Base-by-base conservation (phyloP, 83 land plant species). In the Diphasiastrum complanatum region DNA sequence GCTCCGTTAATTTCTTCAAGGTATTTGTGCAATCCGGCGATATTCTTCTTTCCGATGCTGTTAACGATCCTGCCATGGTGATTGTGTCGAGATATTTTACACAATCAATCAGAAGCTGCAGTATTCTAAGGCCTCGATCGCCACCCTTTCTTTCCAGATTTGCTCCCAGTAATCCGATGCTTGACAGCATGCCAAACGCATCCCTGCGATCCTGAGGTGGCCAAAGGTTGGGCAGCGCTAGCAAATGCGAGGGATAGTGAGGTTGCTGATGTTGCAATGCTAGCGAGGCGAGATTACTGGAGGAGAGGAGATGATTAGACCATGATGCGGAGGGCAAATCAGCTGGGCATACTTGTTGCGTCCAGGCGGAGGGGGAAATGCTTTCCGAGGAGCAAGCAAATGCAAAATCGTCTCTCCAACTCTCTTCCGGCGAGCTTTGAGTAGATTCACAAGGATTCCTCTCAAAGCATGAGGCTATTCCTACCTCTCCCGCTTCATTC, bases 381-480 rank as follows among this genome's bases (percentile, higher is more conserved):
- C 45, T 41, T 18, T 41, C 45, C 45, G 18, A 14, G 45, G 18
- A 41, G 18, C 45, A 41, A 14, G n/a, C 45, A 1, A 18, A 18
- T 14, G 45, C n/a, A 41, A 14, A 41, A 18, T 14, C n/a, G 45
- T 41, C 12, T 14, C n/a, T 14, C n/a, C n/a, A 18, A 41, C 12
- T 14, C 45, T 41, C 45, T 14, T 14, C 12, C 12, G 45, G 18
- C 12, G n/a, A 41, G 45, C 45, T 41, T 18, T 41, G 45, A 41
- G 45, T 41, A 41, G 45, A 41, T 18, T 41, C 45, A 41, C 45
- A 41, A 14, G 45, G 45, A 41, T 41, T 41, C n/a, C 45, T 41
- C 45, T 41, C 45, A 41, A 41, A 41, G 1, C n/a, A 41, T 41
- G 45, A 18, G 12, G 45, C n/a, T 41, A 18, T 0, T 41, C n/a